Conservation (phyloP, 257 asterid species). For the Solanum virginianum region DNA sequence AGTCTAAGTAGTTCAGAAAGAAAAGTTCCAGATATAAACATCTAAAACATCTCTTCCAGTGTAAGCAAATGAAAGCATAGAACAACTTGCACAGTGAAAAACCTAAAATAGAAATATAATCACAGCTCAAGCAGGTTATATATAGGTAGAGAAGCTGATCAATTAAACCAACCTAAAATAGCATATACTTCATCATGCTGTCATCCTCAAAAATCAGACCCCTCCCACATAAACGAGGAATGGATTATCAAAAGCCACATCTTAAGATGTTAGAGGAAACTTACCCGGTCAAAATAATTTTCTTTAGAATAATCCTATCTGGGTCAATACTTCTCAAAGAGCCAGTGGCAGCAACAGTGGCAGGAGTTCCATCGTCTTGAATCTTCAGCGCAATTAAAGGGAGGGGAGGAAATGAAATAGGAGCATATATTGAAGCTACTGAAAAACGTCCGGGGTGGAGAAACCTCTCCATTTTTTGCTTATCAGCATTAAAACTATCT, state of each 20-base stretch:
- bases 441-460: constrained; percentile 87
- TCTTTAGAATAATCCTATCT: constrained; percentile 78
- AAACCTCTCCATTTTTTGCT: constrained; percentile 97
- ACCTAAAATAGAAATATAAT: neutral
- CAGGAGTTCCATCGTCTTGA: constrained; percentile 38
- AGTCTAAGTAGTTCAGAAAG: neutral
- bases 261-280: neutral
- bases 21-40: neutral
- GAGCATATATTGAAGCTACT: constrained; percentile 81
- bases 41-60: neutral
- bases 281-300: constrained; percentile 88
- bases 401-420: constrained; percentile 62
- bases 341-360: constrained; percentile 77
- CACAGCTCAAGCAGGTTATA: neutral
- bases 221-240: neutral
- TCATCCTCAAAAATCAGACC: neutral
- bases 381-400: constrained; percentile 73
- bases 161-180: neutral
- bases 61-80: neutral
- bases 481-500: constrained; percentile 59
- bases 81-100: neutral
- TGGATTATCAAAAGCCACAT: neutral
- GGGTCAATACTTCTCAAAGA: constrained; percentile 73
- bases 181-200: neutral
- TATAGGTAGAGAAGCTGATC: neutral